phyloP scores from a whole-genome alignment of 2,329 filamentous ascomycete species.

The Grosmannia serpens region DNA sequence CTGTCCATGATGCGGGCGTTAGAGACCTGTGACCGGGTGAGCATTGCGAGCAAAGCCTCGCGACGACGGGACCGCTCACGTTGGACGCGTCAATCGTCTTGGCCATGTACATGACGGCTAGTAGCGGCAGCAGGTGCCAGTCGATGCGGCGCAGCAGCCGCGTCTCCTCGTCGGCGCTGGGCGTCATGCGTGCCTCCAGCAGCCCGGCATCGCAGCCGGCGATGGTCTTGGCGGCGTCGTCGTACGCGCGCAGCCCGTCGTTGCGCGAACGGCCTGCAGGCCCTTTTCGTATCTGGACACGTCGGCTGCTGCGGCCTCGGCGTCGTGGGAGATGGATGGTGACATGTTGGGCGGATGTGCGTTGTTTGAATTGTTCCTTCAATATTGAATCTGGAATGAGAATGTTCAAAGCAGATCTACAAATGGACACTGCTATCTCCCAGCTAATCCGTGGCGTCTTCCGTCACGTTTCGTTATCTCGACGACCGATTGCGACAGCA shows the following conservation, averaged over 20 bases:
- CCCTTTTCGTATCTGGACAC: too few relatives aligned
- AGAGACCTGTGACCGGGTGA: conserved; percentile 15
- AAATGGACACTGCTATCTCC: too few relatives aligned
- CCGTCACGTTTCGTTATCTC: background rate
- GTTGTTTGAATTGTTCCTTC: background rate
- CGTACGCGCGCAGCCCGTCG: background rate
- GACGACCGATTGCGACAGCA: background rate
- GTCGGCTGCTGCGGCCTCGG: background rate
- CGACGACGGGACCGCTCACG: too few relatives aligned
- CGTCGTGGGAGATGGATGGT: background rate
- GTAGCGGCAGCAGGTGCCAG: conserved; percentile 8
- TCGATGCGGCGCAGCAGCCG: conserved; percentile 11
- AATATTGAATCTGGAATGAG: too few relatives aligned
- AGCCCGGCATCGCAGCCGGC: conserved; percentile 6
- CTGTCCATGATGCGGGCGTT: conserved; percentile 32
- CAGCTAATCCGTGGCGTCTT: too few relatives aligned
- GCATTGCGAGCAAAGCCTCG: too few relatives aligned
- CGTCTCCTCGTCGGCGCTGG: conserved; percentile 9
- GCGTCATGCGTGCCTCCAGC: conserved; percentile 3
- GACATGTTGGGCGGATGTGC: background rate
- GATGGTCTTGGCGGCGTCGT: background rate
- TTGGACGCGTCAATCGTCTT: conserved; percentile 10
- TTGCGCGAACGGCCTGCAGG: too few relatives aligned
- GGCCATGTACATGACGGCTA: conserved; percentile 11
- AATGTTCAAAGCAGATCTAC: too few relatives aligned